Evolutionary conservation across 2,329 filamentous ascomycete genomes (phyloP).

Genomic region (Cladosporium phlei): DNA sequence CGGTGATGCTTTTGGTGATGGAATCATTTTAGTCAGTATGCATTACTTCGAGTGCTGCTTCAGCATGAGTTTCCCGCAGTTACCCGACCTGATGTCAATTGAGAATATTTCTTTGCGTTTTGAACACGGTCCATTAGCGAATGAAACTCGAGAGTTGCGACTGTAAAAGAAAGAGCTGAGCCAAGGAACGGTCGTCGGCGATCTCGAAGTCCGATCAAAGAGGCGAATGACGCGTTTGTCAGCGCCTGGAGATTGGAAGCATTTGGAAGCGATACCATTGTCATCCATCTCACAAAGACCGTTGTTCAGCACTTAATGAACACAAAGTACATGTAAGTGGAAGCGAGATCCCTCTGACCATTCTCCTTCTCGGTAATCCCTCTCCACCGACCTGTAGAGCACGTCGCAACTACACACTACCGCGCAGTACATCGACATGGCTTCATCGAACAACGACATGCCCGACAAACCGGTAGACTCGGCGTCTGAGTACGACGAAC

Average conservation of each 20-base stretch:
- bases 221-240: slow-evolving; percentile 9
- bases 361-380: background rate
- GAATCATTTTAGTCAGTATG: too few species aligned
- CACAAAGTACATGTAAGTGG: background rate
- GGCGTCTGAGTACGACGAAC: slow-evolving; percentile 1
- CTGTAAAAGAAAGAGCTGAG: too few species aligned
- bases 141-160: too few species aligned
- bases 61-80: too few species aligned
- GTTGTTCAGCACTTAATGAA: background rate
- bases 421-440: background rate
- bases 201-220: background rate
- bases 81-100: too few species aligned
- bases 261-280: slow-evolving; percentile 11
- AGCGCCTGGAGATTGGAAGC: slow-evolving; percentile 4
- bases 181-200: too few species aligned
- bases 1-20: too few species aligned
- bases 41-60: too few species aligned
- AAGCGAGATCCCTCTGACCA: background rate
- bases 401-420: background rate
- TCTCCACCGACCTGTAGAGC: background rate
- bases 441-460: background rate
- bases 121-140: too few species aligned
- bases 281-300: slow-evolving; percentile 8
- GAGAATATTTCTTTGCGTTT: too few species aligned
- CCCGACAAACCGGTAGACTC: background rate